phyloP scores from a whole-genome alignment of 1,284 basidiomycete genomes.

The Marasmius tenuissimus region DNA sequence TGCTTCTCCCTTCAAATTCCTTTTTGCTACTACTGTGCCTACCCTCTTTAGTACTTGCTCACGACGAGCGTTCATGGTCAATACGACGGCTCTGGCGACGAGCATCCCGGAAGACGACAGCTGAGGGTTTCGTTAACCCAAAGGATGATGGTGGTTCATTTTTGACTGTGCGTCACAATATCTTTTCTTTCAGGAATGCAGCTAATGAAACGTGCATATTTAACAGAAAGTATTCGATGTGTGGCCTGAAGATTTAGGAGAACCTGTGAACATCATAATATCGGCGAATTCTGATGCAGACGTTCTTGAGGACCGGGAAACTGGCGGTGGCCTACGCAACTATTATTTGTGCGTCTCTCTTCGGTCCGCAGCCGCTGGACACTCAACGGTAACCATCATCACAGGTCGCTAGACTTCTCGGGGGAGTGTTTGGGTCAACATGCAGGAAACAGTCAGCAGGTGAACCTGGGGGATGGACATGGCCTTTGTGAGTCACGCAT shows the following conservation, averaged over 20 bases:
- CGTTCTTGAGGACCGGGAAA: conserved; percentile 65
- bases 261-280: conserved; percentile 88
- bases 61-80: conserved; percentile 5
- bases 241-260: conserved; percentile 76
- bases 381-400: neutral
- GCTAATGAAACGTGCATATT: neutral
- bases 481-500: conserved; percentile 52
- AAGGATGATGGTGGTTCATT: conserved; percentile 15
- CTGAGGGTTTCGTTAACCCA: conserved; percentile 40
- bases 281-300: conserved; percentile 76
- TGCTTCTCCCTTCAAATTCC: conserved; percentile 9
- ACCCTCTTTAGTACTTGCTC: conserved; percentile 17
- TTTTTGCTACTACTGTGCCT: conserved; percentile 21
- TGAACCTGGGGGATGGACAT: conserved; percentile 85
- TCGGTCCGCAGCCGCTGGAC: neutral
- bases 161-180: conserved; percentile 10
- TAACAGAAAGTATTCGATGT: conserved; percentile 54
- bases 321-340: conserved; percentile 77
- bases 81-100: conserved; percentile 11
- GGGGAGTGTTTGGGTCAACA: conserved; percentile 87
- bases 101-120: conserved; percentile 31
- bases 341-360: conserved; percentile 51
- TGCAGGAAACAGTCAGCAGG: conserved; percentile 67
- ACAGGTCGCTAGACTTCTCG: conserved; percentile 56
- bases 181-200: neutral